phyloP scores from a whole-genome alignment of 2,329 filamentous ascomycete genomes.

The Fusarium sororula region DNA sequence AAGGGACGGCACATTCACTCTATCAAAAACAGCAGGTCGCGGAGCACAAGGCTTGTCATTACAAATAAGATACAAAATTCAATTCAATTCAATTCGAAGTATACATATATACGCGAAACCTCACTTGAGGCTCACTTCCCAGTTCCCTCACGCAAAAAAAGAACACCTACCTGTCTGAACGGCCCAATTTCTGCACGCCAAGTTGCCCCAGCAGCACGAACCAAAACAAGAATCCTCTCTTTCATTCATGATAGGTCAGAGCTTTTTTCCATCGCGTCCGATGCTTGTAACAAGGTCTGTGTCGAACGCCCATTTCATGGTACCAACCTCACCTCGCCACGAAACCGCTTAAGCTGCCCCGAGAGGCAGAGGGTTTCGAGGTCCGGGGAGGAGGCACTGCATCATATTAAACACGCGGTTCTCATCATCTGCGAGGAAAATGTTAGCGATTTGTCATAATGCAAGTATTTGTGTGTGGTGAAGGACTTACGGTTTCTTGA shows the following conservation, averaged over 20 bases:
- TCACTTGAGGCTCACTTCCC: conserved; percentile 6
- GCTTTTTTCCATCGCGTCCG: conserved; percentile 97
- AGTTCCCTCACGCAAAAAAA: not conserved
- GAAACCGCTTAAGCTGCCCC: conserved; percentile 85
- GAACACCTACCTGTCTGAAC: conserved; percentile 9
- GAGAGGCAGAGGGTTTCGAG: conserved; percentile 81
- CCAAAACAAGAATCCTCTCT: conserved; percentile 34
- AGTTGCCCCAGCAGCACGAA: conserved; percentile 13
- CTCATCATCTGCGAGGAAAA: conserved; percentile 87
- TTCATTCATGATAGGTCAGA: conserved; percentile 76
- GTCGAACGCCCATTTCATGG: conserved; percentile 99
- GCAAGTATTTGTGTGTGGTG: not conserved
- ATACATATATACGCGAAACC: not conserved
- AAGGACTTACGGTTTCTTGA: conserved; percentile 89
- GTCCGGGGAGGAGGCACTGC: conserved; percentile 70
- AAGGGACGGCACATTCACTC: not conserved
- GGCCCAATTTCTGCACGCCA: conserved; percentile 7
- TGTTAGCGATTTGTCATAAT: conserved; percentile 42
- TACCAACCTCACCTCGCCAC: conserved; percentile 70
- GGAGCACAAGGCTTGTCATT: not conserved
- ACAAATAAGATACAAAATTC: not conserved
- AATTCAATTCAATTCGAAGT: not conserved
- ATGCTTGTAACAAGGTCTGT: conserved; percentile 92
- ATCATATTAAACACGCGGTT: conserved; percentile 97
- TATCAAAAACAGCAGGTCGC: not conserved